Evolutionary conservation across 768 basidiomycete species (phyloP).

Genomic region (Hygrocybe punicea): DNA sequence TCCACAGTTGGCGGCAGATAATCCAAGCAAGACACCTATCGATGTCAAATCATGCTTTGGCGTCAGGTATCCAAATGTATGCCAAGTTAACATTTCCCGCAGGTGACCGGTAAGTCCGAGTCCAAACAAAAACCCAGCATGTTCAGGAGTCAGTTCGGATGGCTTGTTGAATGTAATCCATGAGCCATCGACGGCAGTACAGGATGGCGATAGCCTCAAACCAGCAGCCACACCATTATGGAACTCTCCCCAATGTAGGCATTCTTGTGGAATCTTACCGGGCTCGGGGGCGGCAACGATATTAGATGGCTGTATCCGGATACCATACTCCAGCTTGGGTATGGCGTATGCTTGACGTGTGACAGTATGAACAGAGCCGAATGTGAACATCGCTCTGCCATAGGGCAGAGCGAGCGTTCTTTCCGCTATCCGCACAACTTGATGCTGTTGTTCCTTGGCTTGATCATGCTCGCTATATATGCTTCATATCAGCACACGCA

Average conservation of each 20-base stretch:
- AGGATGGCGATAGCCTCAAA: slow-evolving; percentile 74
- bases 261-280: slow-evolving; percentile 72
- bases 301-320: slow-evolving; percentile 73
- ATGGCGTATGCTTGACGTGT: slow-evolving; percentile 75
- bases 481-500: slow-evolving; percentile 6
- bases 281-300: slow-evolving; percentile 59
- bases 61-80: slow-evolving; percentile 91
- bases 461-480: slow-evolving; percentile 77
- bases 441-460: slow-evolving; percentile 77
- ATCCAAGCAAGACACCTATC: slow-evolving; percentile 88
- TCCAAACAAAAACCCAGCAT: slow-evolving; percentile 94
- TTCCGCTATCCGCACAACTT: slow-evolving; percentile 76
- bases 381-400: slow-evolving; percentile 90
- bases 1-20: slow-evolving; percentile 87
- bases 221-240: slow-evolving; percentile 96
- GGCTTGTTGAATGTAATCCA: slow-evolving; percentile 98
- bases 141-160: slow-evolving; percentile 82
- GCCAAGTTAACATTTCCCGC: slow-evolving; percentile 87
- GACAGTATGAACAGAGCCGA: slow-evolving; percentile 72
- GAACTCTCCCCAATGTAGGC: slow-evolving; percentile 90
- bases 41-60: slow-evolving; percentile 96
- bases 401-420: slow-evolving; percentile 87
- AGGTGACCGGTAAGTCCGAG: slow-evolving; percentile 91
- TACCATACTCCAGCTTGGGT: slow-evolving; percentile 73
- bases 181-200: slow-evolving; percentile 77